These are phyloP conservation scores for Hyphodiscus hymeniophilus DNA, from an alignment of 495 filamentous ascomycete genomes.

Conservation along the genomic window DNA sequence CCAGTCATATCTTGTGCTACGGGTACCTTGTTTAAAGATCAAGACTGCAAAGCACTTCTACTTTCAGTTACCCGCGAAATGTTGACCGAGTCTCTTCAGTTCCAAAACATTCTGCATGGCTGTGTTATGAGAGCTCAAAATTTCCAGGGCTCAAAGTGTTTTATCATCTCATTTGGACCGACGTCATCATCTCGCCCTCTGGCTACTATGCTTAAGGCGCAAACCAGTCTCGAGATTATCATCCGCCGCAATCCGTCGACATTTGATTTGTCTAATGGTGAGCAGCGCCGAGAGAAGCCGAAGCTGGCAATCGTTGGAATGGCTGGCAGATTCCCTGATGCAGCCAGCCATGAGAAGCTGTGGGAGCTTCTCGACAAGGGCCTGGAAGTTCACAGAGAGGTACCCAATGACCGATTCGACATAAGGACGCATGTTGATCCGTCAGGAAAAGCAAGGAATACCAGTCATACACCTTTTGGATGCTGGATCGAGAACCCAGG, in stretches of 20 bases:
- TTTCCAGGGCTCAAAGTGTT: slow-evolving; percentile 33
- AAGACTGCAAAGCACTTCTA: slow-evolving; percentile 41
- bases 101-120: slow-evolving; percentile 49
- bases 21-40: slow-evolving; percentile 32
- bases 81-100: slow-evolving; percentile 45
- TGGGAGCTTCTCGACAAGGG: slow-evolving; percentile 36
- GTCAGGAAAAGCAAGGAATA: slow-evolving; percentile 22
- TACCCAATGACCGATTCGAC: slow-evolving; percentile 39
- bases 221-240: slow-evolving; percentile 33
- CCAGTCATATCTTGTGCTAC: slow-evolving; percentile 51
- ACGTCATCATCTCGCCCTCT: slow-evolving; percentile 25
- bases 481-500: slow-evolving; percentile 45
- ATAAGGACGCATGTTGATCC: slow-evolving; percentile 33
- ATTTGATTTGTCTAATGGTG: neutral
- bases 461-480: slow-evolving; percentile 33
- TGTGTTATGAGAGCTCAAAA: slow-evolving; percentile 35
- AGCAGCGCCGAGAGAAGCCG: slow-evolving; percentile 22
- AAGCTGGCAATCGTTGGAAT: slow-evolving; percentile 38
- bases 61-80: slow-evolving; percentile 48
- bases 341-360: slow-evolving; percentile 35
- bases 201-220: slow-evolving; percentile 28
- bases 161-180: slow-evolving; percentile 19
- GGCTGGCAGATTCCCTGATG: slow-evolving; percentile 31
- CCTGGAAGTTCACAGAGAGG: slow-evolving; percentile 28
- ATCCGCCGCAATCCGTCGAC: slow-evolving; percentile 28